Evolutionary conservation across 2,329 filamentous ascomycete species (phyloP).

Genomic region (Cladosporium sp.): DNA sequence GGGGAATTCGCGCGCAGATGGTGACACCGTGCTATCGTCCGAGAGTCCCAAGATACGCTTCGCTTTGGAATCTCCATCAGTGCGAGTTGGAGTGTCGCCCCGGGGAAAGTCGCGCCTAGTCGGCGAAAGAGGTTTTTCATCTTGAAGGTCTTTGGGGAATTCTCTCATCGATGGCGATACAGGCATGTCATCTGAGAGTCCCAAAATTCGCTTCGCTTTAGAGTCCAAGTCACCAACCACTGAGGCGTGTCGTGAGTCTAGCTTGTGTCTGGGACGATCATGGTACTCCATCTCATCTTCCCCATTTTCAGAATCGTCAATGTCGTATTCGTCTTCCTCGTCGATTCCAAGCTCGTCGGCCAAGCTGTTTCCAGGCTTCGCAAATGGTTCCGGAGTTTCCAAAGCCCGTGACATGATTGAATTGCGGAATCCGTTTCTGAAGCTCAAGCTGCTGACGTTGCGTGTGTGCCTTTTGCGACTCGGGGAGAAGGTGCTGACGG

Average conservation of each 20-base stretch:
- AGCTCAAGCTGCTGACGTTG: conserved; percentile 40
- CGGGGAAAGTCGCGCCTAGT: background rate
- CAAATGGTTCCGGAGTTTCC: conserved; percentile 54
- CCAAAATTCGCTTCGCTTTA: conserved; percentile 51
- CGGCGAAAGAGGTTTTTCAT: conserved; percentile 6
- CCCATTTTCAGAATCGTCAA: conserved; percentile 61
- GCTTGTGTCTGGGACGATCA: conserved; percentile 41
- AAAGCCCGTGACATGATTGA: conserved; percentile 20
- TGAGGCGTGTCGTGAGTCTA: conserved; percentile 46
- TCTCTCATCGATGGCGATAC: conserved; percentile 11
- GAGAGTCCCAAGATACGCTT: conserved; percentile 48
- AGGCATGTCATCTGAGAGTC: conserved; percentile 32
- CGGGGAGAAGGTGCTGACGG: conserved; percentile 30
- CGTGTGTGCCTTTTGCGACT: conserved; percentile 30
- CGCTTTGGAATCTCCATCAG: conserved; percentile 47
- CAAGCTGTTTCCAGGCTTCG: conserved; percentile 70
- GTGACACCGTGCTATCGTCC: conserved; percentile 1
- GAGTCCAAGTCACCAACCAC: conserved; percentile 40
- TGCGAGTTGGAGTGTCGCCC: background rate
- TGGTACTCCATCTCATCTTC: conserved; percentile 56
- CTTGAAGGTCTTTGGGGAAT: conserved; percentile 1
- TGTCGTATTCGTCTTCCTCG: conserved; percentile 66
- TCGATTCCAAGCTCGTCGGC: conserved; percentile 91
- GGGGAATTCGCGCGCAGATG: conserved; percentile 5
- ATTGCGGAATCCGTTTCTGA: conserved; percentile 18